A percentile compares a stretch with the other conserved stretches of the same genome.
phyloP scores from a whole-genome alignment of 306 rosid genomes.

The Vigna mungo region DNA sequence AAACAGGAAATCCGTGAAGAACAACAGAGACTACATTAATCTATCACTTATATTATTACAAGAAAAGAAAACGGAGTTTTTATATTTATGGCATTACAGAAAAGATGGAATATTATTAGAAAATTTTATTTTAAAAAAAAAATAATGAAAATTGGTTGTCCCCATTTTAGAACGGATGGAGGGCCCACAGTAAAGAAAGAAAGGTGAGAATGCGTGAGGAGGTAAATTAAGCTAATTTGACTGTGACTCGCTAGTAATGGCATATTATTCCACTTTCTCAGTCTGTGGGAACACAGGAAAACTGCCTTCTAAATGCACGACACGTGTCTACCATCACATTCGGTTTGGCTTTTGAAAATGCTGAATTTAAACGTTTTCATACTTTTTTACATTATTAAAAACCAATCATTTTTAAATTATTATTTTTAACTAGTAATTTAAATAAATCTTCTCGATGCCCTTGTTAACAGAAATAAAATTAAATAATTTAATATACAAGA shows the following conservation, averaged over 20 bases:
- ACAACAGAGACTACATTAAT: too few species aligned
- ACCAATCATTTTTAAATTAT: too few species aligned
- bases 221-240: neutral
- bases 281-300: neutral
- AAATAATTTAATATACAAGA: too few species aligned
- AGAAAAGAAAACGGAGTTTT: too few species aligned
- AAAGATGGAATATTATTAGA: too few species aligned
- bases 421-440: neutral
- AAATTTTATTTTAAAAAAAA: too few species aligned
- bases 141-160: too few species aligned
- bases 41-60: too few species aligned
- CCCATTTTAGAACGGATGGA: neutral
- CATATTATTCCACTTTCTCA: constrained; percentile 18
- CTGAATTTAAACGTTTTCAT: neutral
- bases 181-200: constrained; percentile 3
- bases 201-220: constrained; percentile 1
- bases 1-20: too few species aligned
- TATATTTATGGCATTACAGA: too few species aligned
- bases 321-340: constrained; percentile 15
- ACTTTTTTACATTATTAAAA: neutral
- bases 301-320: neutral
- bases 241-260: neutral
- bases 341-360: constrained; percentile 20
- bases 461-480: too few species aligned
- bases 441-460: neutral